These are phyloP conservation scores for Aspergillus nidulans DNA, from an alignment of 495 filamentous ascomycete species.

Conservation along the genomic window DNA sequence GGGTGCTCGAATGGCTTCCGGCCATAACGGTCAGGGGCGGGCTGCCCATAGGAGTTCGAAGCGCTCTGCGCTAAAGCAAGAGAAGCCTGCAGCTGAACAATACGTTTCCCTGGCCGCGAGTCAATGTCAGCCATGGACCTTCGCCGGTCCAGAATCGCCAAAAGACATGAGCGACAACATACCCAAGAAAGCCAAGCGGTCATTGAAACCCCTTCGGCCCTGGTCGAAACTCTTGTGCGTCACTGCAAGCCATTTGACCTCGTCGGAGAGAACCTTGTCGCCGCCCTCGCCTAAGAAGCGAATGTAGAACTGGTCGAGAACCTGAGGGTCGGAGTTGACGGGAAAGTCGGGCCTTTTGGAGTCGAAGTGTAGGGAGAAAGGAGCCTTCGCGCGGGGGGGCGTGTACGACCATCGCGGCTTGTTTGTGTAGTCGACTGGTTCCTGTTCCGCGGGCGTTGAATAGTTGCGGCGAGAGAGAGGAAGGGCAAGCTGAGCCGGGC, in stretches of 20 bases:
- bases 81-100: slow-evolving; percentile 73
- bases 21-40: slow-evolving; percentile 34
- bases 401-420: slow-evolving; percentile 80
- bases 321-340: slow-evolving; percentile 69
- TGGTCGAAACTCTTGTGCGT: slow-evolving; percentile 99
- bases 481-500: slow-evolving; percentile 14
- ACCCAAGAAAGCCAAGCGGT: slow-evolving; percentile 88
- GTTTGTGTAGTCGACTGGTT: slow-evolving; percentile 30
- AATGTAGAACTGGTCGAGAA: slow-evolving; percentile 70
- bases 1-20: slow-evolving; percentile 69
- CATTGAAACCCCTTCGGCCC: slow-evolving; percentile 88
- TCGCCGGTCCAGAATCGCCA: not conserved
- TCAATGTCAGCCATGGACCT: not conserved
- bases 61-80: slow-evolving; percentile 59
- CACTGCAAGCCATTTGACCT: slow-evolving; percentile 93
- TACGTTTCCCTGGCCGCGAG: slow-evolving; percentile 61
- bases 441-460: slow-evolving; percentile 24
- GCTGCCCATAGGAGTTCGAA: slow-evolving; percentile 28
- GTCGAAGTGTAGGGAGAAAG: slow-evolving; percentile 51
- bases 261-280: slow-evolving; percentile 70
- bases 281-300: slow-evolving; percentile 66
- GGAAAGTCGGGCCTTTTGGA: slow-evolving; percentile 48
- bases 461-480: slow-evolving; percentile 15
- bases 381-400: slow-evolving; percentile 69
- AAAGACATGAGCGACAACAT: slow-evolving; percentile 12